A percentile compares a stretch with the other conserved stretches of the same genome.
These are phyloP conservation scores for Clathrus columnatus DNA, from an alignment of 768 basidiomycete genomes.

Conservation along the genomic window DNA sequence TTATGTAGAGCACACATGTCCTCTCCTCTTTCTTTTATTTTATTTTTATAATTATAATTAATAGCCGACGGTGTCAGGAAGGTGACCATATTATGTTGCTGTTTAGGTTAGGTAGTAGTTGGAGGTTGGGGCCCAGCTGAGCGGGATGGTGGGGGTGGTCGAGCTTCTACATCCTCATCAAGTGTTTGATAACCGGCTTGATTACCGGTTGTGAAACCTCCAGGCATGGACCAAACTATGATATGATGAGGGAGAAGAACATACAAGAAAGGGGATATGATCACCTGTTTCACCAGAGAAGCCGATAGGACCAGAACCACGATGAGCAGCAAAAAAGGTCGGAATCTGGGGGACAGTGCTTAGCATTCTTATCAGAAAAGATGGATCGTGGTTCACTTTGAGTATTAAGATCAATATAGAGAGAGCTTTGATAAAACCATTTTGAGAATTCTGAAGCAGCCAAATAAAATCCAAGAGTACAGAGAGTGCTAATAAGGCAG, in stretches of 20 bases:
- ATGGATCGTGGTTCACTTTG: conserved; percentile 42
- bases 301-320: conserved; percentile 28
- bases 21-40: too few species aligned
- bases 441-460: conserved; percentile 47
- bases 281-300: conserved; percentile 46
- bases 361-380: too few species aligned
- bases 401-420: conserved; percentile 46
- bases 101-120: background rate
- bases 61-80: background rate
- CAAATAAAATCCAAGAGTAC: conserved; percentile 63
- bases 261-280: background rate
- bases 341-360: conserved; percentile 38
- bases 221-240: conserved; percentile 73
- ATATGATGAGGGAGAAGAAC: background rate
- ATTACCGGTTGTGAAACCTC: conserved; percentile 41
- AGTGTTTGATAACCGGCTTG: conserved; percentile 23
- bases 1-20: too few species aligned
- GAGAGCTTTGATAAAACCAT: conserved; percentile 46
- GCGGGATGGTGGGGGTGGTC: conserved; percentile 18
- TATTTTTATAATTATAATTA: too few species aligned
- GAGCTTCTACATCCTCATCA: conserved; percentile 30
- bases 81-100: too few species aligned
- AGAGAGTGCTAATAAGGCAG: conserved; percentile 52
- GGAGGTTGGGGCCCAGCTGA: conserved; percentile 13
- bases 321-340: conserved; percentile 42